Evolutionary conservation across 2,329 filamentous ascomycete genomes (phyloP), one percentile per base, ranked within the genome.

Genomic region (Emericellopsis cladophorae): DNA sequence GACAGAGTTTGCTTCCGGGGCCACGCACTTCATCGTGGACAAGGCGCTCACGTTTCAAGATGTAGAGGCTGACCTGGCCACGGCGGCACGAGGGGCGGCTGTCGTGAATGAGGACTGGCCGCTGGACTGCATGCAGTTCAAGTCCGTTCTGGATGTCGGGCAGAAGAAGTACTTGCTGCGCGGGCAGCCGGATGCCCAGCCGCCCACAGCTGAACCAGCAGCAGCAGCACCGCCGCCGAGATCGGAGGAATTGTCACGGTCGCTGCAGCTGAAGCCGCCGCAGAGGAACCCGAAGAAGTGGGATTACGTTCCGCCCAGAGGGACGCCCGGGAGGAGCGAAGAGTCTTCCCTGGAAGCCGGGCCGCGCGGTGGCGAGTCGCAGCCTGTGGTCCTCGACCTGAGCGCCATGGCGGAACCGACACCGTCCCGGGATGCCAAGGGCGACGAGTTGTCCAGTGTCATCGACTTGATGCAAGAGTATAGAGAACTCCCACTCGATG

Each of bases 11-110:
- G 74, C 80, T 53, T 57, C 49, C 1, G 59, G 60, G 18, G 74
- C 92, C 14, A 93, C 83, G 1, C 86, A 95, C 60, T 64, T 94
- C 38, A 70, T 96, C 44, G 80, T 87, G 2, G 89, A 95, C 53
- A 81, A 77, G 47, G 61, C 61, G 1, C 61, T 92, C 39, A 64
- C 63, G 1, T 89, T 79, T 52, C 59, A 67, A 4, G 74, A 88
- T 42, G 65, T 94, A 7, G 56, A 79, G 41, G 64, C 60, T 10
- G 67, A 74, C 24, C 49, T 51, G 46, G n/a, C 51, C 35, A 29
- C 50, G 39, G 18, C 43, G 48, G 14, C 23, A 10, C 8, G 45
- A 36, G 39, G 40, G 46, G 26, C 26, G 7, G 51, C 68, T 2
- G 49, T 94, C 4, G 79, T 88, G 10, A 81, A 79, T 43, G 79